Base-by-base conservation (phyloP, 1,139 yeast species). In the Petasospora rhodanensis region DNA sequence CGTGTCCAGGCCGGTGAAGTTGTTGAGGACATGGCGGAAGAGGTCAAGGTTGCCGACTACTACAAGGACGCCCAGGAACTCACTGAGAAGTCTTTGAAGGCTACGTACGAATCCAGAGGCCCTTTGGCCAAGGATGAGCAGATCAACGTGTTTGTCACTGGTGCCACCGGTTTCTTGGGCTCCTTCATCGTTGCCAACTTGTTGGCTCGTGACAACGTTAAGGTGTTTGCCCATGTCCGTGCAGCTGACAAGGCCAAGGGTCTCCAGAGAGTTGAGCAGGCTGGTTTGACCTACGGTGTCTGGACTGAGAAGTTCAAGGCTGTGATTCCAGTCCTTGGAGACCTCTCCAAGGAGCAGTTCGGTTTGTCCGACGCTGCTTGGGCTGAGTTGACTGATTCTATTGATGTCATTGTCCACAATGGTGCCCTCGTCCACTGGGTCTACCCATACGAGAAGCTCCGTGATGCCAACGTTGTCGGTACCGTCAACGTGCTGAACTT, bases 391-490 rank as follows among this genome's bases (percentile, higher is more conserved):
- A 61, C 77, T 5, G 60, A 71, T 11, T 61, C 66, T 2, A 67
- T 89, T 38, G 98, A 93, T 58, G 80, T 82, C 5, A 78, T 93
- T 32, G 75, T 93, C 42, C 99, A 93, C 60, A 93, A 93, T 52
- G 98, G 97, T 64, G 99, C 98, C 5, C 69, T 89, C 43, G 99
- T 93, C 26, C 98, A 93, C 60, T 93, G 99, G 99, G 96, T 89
- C 4, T 91, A 84, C 57, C 98, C 97, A 26, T 93, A 93, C 61
- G 65, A 82, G 32, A 85, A 83, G 50, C 68, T 93, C 49, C 76
- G 97, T 51, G 96, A 86, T 42, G 94, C 98, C 24, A 93, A 93
- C 55, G 98, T 93, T 22, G 64, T 89, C 42, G 79, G 95, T 32
- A 83, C 97, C 0, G 64, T 89, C 42, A 84, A 89, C 51, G 87